These are phyloP conservation scores for Aspergillus tamarii DNA, from an alignment of 2,329 filamentous ascomycete genomes.

Conservation along the genomic window DNA sequence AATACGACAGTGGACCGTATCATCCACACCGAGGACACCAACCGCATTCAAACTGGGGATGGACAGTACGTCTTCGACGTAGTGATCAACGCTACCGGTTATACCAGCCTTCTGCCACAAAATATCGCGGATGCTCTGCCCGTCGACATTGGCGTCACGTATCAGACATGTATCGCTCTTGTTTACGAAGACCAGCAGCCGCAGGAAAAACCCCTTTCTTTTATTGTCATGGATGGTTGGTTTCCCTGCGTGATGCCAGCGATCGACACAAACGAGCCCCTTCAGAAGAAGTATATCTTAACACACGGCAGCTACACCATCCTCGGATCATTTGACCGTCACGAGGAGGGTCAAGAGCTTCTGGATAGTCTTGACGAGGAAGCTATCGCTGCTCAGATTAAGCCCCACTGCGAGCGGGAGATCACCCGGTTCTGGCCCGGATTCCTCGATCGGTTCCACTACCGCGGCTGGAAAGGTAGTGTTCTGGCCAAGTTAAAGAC, in stretches of 20 bases:
- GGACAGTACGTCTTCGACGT: slow-evolving; percentile 3
- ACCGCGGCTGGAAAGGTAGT: slow-evolving; percentile 10
- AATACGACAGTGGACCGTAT: background rate
- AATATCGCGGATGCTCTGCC: slow-evolving; percentile 4
- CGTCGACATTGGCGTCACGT: slow-evolving; percentile 1
- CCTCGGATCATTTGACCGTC: slow-evolving; percentile 4
- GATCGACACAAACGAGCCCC: background rate
- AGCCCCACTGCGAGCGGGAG: slow-evolving; percentile 8
- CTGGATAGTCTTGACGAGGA: background rate
- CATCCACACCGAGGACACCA: background rate
- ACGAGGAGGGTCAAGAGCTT: background rate
- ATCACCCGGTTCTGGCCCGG: slow-evolving; percentile 12
- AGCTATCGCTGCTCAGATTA: slow-evolving; percentile 1
- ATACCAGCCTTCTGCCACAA: slow-evolving; percentile 2
- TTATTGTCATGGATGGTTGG: slow-evolving; percentile 14
- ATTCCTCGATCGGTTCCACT: slow-evolving; percentile 6
- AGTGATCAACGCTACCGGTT: slow-evolving; percentile 11
- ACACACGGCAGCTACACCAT: slow-evolving; percentile 11
- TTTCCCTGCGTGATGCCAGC: slow-evolving; percentile 8
- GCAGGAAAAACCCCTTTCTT: background rate
- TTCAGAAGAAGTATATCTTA: slow-evolving; percentile 3
- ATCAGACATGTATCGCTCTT: slow-evolving; percentile 6
- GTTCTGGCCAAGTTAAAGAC: slow-evolving; percentile 13
- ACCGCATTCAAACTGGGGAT: background rate
- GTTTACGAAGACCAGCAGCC: slow-evolving; percentile 5